Evolutionary conservation across 176 grass and related monocot species (phyloP).

Genomic region (Rhynchospora tenuis): DNA sequence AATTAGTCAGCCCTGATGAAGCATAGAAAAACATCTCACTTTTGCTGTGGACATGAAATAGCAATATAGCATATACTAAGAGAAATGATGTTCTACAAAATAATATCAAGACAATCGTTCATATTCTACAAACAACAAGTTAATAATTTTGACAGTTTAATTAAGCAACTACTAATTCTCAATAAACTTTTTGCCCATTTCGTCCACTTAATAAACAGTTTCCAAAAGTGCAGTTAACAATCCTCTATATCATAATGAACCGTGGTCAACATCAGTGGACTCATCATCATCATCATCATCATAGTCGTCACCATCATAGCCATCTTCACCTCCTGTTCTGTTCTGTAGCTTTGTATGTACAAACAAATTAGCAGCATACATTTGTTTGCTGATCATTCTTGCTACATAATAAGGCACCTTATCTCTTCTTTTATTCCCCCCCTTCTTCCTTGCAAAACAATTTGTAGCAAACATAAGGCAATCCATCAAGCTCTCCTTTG

Average conservation of each 20-base stretch:
- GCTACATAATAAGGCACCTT: conserved; percentile 78
- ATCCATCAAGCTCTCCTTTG: conserved; percentile 92
- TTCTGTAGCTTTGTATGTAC: not conserved
- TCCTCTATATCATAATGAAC: not conserved
- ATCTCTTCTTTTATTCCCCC: not conserved
- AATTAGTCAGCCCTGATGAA: not conserved
- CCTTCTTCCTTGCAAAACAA: conserved; percentile 32
- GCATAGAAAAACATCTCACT: not conserved
- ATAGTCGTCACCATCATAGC: not conserved
- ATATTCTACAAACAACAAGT: not conserved
- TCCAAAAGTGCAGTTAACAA: conserved; percentile 6
- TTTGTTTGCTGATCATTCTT: conserved; percentile 85
- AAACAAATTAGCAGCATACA: conserved; percentile 29
- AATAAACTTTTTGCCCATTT: not conserved
- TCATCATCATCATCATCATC: not conserved
- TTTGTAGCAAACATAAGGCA: conserved; percentile 56
- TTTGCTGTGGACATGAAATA: not conserved
- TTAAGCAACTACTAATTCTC: not conserved
- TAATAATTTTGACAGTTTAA: not conserved
- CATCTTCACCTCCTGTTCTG: not conserved
- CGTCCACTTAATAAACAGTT: not conserved
- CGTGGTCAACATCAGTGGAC: not conserved
- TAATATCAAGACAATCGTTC: not conserved
- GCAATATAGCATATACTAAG: not conserved
- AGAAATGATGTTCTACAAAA: not conserved